Base-by-base conservation (phyloP, 106 monocot genomes). In the Allium fistulosum region DNA sequence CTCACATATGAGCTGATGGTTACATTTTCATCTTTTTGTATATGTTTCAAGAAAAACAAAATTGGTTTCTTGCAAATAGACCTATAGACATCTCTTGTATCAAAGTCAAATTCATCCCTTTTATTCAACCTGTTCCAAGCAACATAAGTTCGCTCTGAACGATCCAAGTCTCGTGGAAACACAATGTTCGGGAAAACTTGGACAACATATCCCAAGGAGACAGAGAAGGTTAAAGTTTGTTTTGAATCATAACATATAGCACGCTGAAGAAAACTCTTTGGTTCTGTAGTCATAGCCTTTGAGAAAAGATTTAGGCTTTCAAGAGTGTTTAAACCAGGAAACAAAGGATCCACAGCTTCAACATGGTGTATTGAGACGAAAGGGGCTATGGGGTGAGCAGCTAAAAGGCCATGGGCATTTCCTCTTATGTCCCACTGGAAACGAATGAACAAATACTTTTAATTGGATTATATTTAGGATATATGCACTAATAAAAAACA, bases 361-460 rank as follows among this genome's bases (percentile, higher is more conserved):
- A 92, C 76, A 73, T 97, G 92, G 75, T 92, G 97, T 67, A 97
- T 82, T 2, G 89, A 82, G 48, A 97, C 66, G 64, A 92, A 92
- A 51, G 97, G 89, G 70, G 89, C 72, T 50, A 99, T 73, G 1
- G 89, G 92, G 60, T 92, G 97, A 53, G 90, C 84, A 49, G 92
- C 97, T 73, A 99, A 76, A 55, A 99, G 74, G 15, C 92, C 92
- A 73, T 79, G 79, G 8, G 76, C 76, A 79, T 83, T 83, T 22
- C 92, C 89, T 63, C 92, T 79, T 55, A 99, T 81, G 73, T 96
- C 96, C 85, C 86, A 96, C 95, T 95, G 80, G 28, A 8, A 70
- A 17, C 37, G 5, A 37, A 37, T 37, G 37, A 2, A 37, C 4
- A 37, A 37, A 37, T 37, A 37, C 5, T 37, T 37, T 37, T 37